phyloP scores from a whole-genome alignment of 257 asterid species.

The Nyctanthes arbortristis region DNA sequence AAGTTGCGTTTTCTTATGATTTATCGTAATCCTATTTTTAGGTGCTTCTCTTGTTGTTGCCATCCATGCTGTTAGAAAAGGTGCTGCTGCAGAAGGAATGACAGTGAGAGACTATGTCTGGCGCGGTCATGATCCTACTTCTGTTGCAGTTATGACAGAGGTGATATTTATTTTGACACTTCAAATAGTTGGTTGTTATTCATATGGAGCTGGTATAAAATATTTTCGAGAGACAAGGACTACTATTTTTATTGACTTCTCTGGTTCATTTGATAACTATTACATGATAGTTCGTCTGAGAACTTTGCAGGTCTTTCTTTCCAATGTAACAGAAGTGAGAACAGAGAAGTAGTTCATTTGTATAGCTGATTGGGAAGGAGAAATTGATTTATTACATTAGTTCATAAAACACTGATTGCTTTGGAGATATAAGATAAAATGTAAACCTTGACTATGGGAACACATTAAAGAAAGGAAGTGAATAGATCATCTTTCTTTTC shows the following conservation, averaged over 20 bases:
- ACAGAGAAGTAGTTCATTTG: background rate
- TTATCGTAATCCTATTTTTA: conserved; percentile 33
- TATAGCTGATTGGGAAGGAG: background rate
- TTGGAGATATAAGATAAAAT: background rate
- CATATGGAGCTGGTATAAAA: background rate
- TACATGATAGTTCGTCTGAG: background rate
- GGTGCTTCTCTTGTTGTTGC: conserved; percentile 97
- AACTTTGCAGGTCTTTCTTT: too few species aligned
- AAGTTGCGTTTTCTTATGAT: conserved; percentile 13
- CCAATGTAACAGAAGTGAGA: background rate
- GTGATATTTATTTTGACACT: conserved; percentile 40
- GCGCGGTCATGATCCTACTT: conserved; percentile 99
- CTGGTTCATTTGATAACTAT: background rate
- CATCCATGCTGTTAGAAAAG: conserved; percentile 81
- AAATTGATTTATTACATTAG: background rate
- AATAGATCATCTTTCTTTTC: background rate
- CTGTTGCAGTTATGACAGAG: conserved; percentile 99
- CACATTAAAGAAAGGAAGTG: conserved; percentile 1
- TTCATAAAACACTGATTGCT: background rate
- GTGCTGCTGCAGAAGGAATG: conserved; percentile 99
- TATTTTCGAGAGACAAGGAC: background rate
- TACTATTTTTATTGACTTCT: conserved; percentile 2
- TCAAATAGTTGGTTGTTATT: conserved; percentile 1
- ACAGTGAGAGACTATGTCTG: conserved; percentile 85
- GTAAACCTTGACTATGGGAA: background rate